A percentile compares a stretch with the other conserved stretches of the same genome.
These are phyloP conservation scores for Fusarium chlamydosporum DNA, from an alignment of 2,329 filamentous ascomycete species.

Conservation along the genomic window DNA sequence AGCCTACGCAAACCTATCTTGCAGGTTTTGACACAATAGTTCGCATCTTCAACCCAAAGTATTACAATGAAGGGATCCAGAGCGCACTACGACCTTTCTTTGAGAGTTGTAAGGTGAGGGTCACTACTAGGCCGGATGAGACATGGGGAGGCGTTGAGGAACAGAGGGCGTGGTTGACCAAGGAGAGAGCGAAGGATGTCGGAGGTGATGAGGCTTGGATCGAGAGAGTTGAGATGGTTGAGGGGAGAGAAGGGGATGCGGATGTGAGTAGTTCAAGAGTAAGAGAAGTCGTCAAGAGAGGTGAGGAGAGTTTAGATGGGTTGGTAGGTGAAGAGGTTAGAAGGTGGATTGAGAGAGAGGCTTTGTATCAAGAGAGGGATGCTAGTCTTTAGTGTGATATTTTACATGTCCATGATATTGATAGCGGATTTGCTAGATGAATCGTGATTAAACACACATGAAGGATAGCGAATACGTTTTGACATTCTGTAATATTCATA, in stretches of 20 bases:
- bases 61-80: conserved; percentile 69
- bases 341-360: conserved; percentile 69
- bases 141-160: conserved; percentile 67
- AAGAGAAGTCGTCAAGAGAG: conserved; percentile 66
- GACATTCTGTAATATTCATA: no score
- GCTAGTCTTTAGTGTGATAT: background rate
- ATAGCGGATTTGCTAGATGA: background rate
- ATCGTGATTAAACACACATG: accelerated
- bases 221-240: conserved; percentile 70
- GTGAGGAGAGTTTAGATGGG: conserved; percentile 63
- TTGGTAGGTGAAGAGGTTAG: conserved; percentile 71
- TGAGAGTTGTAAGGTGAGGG: conserved; percentile 70
- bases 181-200: conserved; percentile 63
- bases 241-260: conserved; percentile 61
- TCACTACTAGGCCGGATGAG: conserved; percentile 73
- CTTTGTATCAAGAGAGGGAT: conserved; percentile 64
- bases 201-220: conserved; percentile 73
- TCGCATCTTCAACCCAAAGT: conserved; percentile 79
- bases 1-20: conserved; percentile 73
- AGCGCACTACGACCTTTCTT: conserved; percentile 75
- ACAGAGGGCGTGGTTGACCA: conserved; percentile 64
- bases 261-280: conserved; percentile 74
- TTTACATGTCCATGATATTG: background rate
- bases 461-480: no score
- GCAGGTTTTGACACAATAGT: conserved; percentile 83